These are phyloP conservation scores for Septoria linicola DNA, from an alignment of 2,329 filamentous ascomycete species.

Conservation along the genomic window DNA sequence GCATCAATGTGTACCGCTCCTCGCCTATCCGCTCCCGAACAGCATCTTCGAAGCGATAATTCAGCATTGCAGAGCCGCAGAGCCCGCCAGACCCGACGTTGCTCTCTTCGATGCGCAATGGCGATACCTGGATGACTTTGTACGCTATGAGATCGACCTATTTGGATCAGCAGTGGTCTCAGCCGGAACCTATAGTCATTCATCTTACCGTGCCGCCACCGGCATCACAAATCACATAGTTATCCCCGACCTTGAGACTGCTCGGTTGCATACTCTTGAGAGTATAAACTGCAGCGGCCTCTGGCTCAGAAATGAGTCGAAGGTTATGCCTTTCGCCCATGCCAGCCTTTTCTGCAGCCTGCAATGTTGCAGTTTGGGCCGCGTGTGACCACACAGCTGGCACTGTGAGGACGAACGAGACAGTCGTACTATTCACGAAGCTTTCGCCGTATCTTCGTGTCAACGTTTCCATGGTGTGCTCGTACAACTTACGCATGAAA, in stretches of 20 bases:
- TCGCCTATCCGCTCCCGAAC: constrained; percentile 66
- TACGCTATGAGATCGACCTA: constrained; percentile 64
- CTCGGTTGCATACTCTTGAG: constrained; percentile 77
- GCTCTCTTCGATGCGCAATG: constrained; percentile 72
- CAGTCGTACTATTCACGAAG: constrained; percentile 72
- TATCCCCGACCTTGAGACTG: constrained; percentile 65
- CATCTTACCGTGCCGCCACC: constrained; percentile 58
- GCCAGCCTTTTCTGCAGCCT: constrained; percentile 74
- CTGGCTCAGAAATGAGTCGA: constrained; percentile 77
- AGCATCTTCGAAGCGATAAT: constrained; percentile 78
- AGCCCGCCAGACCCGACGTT: constrained; percentile 76
- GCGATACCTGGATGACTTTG: constrained; percentile 71
- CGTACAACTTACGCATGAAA: constrained; percentile 73
- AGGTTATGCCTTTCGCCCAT: constrained; percentile 70
- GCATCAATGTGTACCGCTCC: constrained; percentile 68
- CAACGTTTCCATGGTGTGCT: constrained; percentile 76
- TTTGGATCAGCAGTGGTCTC: no score
- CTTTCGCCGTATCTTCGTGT: constrained; percentile 72
- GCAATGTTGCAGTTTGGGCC: constrained; percentile 78
- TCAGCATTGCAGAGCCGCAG: constrained; percentile 75
- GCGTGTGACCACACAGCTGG: constrained; percentile 83
- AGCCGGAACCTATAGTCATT: no score
- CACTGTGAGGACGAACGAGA: constrained; percentile 77
- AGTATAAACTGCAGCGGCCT: constrained; percentile 77
- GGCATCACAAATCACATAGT: constrained; percentile 59